Evolutionary conservation across 2,329 filamentous ascomycete species (phyloP).

Genomic region (Catunica adiposa): DNA sequence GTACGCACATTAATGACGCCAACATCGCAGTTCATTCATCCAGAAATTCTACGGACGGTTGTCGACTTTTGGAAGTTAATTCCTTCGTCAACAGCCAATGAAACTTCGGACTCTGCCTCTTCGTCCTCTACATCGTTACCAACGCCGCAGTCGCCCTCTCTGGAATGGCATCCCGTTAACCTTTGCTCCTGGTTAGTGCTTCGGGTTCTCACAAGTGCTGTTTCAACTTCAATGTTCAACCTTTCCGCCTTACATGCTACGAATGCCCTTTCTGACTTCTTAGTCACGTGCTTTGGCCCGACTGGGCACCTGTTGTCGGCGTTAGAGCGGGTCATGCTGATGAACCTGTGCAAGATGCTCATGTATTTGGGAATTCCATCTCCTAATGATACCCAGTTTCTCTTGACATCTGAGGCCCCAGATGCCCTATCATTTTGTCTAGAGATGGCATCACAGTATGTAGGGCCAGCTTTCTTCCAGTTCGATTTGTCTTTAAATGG

Average conservation of each 20-base stretch:
- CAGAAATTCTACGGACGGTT: slow-evolving; percentile 46
- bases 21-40: slow-evolving; percentile 38
- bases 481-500: slow-evolving; percentile 84
- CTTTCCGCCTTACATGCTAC: slow-evolving; percentile 55
- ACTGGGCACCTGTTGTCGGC: slow-evolving; percentile 22
- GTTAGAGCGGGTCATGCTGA: slow-evolving; percentile 41
- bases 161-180: slow-evolving; percentile 26
- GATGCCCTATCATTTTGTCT: slow-evolving; percentile 53
- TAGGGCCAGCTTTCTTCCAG: slow-evolving; percentile 70
- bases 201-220: slow-evolving; percentile 41
- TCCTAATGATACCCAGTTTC: slow-evolving; percentile 67
- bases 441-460: slow-evolving; percentile 55
- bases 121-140: not conserved
- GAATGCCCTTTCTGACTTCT: slow-evolving; percentile 49
- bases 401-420: slow-evolving; percentile 39
- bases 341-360: slow-evolving; percentile 51
- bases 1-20: slow-evolving; percentile 34
- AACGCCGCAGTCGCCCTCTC: not conserved
- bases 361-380: slow-evolving; percentile 60
- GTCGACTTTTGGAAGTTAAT: slow-evolving; percentile 48
- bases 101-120: not conserved
- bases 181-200: slow-evolving; percentile 48
- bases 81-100: slow-evolving; percentile 25
- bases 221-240: slow-evolving; percentile 49
- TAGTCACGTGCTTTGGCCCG: slow-evolving; percentile 42